These are phyloP conservation scores for Zygosaccharomyces pseudobailii DNA, from an alignment of 1,139 yeast species.

Conservation along the genomic window DNA sequence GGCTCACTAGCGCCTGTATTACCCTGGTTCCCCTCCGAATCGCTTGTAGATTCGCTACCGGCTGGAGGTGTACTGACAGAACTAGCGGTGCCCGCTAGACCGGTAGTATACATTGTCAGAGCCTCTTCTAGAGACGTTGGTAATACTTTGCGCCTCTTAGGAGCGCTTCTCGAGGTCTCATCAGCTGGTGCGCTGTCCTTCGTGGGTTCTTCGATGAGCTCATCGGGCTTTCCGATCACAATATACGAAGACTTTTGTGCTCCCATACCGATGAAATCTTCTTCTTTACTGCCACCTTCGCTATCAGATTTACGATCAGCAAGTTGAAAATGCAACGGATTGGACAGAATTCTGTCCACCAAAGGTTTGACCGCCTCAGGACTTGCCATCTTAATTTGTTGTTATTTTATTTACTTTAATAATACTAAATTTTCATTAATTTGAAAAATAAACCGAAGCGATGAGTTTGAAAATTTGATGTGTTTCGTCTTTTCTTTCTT, in stretches of 20 bases:
- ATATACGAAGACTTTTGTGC: conserved; percentile 30
- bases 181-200: conserved; percentile 8
- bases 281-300: conserved; percentile 7
- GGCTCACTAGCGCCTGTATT: conserved; percentile 11
- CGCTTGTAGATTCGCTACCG: conserved; percentile 11
- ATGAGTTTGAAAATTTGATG: not conserved
- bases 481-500: not conserved
- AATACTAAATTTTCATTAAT: not conserved
- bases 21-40: conserved; percentile 13
- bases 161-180: not conserved
- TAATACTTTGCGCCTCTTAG: conserved; percentile 6
- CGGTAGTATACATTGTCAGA: conserved; percentile 20
- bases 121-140: conserved; percentile 31
- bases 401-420: not conserved
- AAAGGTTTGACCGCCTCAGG: conserved; percentile 36
- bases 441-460: not conserved
- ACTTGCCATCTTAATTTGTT: conserved; percentile 18
- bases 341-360: conserved; percentile 54
- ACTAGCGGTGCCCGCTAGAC: conserved; percentile 5
- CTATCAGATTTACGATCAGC: conserved; percentile 31
- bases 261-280: conserved; percentile 20
- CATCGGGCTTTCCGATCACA: conserved; percentile 26
- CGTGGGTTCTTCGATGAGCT: conserved; percentile 14
- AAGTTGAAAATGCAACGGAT: conserved; percentile 56
- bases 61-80: conserved; percentile 20